Evolutionary conservation across 2,329 filamentous ascomycete genomes (phyloP).

Genomic region (Pseudogymnoascus sp.): DNA sequence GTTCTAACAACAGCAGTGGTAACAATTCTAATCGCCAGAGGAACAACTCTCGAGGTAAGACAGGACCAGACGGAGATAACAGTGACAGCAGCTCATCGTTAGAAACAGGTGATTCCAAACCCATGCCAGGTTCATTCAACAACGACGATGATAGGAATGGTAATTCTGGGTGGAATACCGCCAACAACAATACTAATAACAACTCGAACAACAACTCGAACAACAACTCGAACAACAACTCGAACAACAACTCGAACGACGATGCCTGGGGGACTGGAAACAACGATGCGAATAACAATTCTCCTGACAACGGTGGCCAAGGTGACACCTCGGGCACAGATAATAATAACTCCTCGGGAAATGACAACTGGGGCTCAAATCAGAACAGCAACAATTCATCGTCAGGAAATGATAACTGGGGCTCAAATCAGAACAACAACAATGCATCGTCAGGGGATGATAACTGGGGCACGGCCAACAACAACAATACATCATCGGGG

Average conservation of each 20-base stretch:
- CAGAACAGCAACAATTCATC: slow-evolving; percentile 10
- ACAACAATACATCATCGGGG: slow-evolving; percentile 6
- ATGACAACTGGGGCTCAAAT: slow-evolving; percentile 10
- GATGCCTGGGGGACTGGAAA: slow-evolving; percentile 12
- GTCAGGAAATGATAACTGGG: not conserved
- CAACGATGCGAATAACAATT: not conserved
- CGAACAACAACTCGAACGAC: slow-evolving; percentile 8
- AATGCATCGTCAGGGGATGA: not conserved
- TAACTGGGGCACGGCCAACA: slow-evolving; percentile 7
- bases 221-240: slow-evolving; percentile 6
- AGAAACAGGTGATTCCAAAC: slow-evolving; percentile 7
- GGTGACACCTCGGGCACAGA: not conserved
- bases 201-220: slow-evolving; percentile 8
- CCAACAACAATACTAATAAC: slow-evolving; percentile 9
- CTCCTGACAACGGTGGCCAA: not conserved
- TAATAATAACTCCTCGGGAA: slow-evolving; percentile 11
- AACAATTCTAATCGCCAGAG: not conserved
- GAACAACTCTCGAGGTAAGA: not conserved
- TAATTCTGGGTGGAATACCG: slow-evolving; percentile 6
- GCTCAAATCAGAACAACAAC: slow-evolving; percentile 9
- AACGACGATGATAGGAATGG: slow-evolving; percentile 4
- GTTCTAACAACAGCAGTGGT: not conserved
- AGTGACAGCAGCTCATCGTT: not conserved
- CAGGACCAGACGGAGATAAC: too few relatives aligned
- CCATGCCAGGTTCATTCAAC: slow-evolving; percentile 8